Percentiles rank a stretch among this genome's conserved stretches.
phyloP scores from a whole-genome alignment of 805 yeast species.

The Candida dajiaensis region DNA sequence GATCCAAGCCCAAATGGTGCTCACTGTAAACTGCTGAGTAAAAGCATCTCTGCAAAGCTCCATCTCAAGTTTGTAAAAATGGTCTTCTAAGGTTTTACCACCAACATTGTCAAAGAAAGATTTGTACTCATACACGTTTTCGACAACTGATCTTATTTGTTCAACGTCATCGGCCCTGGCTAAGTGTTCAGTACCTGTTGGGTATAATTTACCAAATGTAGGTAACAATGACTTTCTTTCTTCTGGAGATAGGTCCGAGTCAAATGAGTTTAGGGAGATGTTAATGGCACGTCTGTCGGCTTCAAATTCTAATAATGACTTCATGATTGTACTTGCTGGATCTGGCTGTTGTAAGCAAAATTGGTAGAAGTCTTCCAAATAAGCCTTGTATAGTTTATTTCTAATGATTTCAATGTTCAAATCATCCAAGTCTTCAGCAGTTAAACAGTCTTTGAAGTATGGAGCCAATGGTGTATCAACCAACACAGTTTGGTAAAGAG shows the following conservation, averaged over 20 bases:
- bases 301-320: slow-evolving; percentile 72
- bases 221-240: slow-evolving; percentile 76
- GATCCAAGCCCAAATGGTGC: slow-evolving; percentile 95
- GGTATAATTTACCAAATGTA: slow-evolving; percentile 72
- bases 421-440: slow-evolving; percentile 87
- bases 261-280: slow-evolving; percentile 84
- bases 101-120: slow-evolving; percentile 43
- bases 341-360: slow-evolving; percentile 60
- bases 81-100: slow-evolving; percentile 79
- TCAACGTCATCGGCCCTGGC: slow-evolving; percentile 82
- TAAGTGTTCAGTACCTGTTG: slow-evolving; percentile 56
- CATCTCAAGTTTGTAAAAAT: slow-evolving; percentile 91
- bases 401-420: slow-evolving; percentile 92
- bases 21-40: slow-evolving; percentile 90
- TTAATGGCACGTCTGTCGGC: slow-evolving; percentile 94
- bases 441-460: slow-evolving; percentile 83
- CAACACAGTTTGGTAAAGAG: slow-evolving; percentile 86
- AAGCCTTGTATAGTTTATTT: slow-evolving; percentile 87
- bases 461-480: slow-evolving; percentile 98
- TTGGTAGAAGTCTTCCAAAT: slow-evolving; percentile 76
- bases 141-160: slow-evolving; percentile 61
- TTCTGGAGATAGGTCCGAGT: slow-evolving; percentile 68
- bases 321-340: slow-evolving; percentile 83
- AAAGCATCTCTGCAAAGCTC: slow-evolving; percentile 85
- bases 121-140: slow-evolving; percentile 60